These are phyloP conservation scores for Pseudogymnoascus sp. DNA, from an alignment of 2,329 filamentous ascomycete species.

Conservation along the genomic window DNA sequence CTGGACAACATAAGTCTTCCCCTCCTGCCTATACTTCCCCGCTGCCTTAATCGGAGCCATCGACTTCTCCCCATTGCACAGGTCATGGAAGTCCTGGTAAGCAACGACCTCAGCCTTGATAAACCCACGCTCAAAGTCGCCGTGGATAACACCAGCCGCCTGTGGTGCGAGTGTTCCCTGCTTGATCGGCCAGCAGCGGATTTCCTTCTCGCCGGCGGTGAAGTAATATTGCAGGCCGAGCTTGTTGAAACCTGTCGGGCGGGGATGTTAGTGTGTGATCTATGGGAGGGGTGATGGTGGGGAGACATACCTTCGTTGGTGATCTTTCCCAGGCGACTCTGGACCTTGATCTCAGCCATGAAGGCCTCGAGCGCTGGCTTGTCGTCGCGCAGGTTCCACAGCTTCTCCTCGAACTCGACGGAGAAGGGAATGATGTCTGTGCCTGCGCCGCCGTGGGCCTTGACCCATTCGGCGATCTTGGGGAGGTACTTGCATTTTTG, in stretches of 20 bases:
- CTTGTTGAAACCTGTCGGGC: constrained; percentile 33
- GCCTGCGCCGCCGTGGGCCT: constrained; percentile 36
- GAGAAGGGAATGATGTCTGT: constrained; percentile 40
- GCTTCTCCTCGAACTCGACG: constrained; percentile 40
- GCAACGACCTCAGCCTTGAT: constrained; percentile 42
- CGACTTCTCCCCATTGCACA: constrained; percentile 38
- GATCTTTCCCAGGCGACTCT: constrained; percentile 37
- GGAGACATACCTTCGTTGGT: constrained; percentile 29
- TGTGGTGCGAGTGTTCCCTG: constrained; percentile 35
- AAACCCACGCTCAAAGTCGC: constrained; percentile 39
- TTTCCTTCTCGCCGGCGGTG: constrained; percentile 41
- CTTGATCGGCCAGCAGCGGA: constrained; percentile 39
- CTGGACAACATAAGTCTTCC: constrained; percentile 39
- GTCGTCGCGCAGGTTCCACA: constrained; percentile 35
- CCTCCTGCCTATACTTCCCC: constrained; percentile 40
- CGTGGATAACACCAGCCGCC: constrained; percentile 37
- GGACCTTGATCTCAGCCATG: constrained; percentile 36
- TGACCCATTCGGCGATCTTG: constrained; percentile 40
- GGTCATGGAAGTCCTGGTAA: constrained; percentile 40
- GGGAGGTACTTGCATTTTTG: constrained; percentile 43
- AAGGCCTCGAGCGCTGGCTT: constrained; percentile 31
- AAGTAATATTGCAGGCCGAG: constrained; percentile 41
- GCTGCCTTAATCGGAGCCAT: constrained; percentile 41
- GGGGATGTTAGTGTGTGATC: not conserved
- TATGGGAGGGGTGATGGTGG: too few relatives aligned